phyloP scores from a whole-genome alignment of 441 rosid genomes.

The Adansonia grandidieri region DNA sequence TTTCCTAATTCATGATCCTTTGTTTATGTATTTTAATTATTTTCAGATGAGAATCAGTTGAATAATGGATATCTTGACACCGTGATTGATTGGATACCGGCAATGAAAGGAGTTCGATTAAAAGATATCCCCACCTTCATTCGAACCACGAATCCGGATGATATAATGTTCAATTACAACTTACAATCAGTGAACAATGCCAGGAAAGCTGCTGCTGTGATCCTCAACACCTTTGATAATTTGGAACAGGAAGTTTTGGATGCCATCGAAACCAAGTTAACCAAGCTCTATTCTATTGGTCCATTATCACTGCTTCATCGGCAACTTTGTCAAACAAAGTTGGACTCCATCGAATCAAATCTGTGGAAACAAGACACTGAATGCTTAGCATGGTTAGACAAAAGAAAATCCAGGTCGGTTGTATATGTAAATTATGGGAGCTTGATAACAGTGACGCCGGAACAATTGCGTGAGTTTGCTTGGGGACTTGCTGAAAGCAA shows the following conservation, averaged over 20 bases:
- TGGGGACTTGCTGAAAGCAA: slow-evolving; percentile 34
- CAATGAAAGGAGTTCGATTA: slow-evolving; percentile 28
- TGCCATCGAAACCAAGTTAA: slow-evolving; percentile 19
- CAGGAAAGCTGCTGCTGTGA: slow-evolving; percentile 24
- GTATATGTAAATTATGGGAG: slow-evolving; percentile 36
- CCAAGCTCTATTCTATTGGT: slow-evolving; percentile 28
- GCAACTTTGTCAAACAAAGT: background rate
- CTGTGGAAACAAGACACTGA: slow-evolving; percentile 32
- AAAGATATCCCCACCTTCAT: slow-evolving; percentile 31
- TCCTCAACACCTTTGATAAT: slow-evolving; percentile 37
- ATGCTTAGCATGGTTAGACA: slow-evolving; percentile 34
- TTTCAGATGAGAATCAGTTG: slow-evolving; percentile 29
- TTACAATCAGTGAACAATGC: slow-evolving; percentile 17
- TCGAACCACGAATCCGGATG: slow-evolving; percentile 26
- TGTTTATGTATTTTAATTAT: background rate
- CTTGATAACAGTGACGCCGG: slow-evolving; percentile 14
- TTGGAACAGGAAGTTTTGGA: slow-evolving; percentile 28
- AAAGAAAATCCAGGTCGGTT: slow-evolving; percentile 24
- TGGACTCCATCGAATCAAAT: slow-evolving; percentile 8
- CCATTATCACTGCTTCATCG: slow-evolving; percentile 23
- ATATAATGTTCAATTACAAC: slow-evolving; percentile 25
- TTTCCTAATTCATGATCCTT: background rate
- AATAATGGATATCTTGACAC: slow-evolving; percentile 34
- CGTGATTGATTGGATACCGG: slow-evolving; percentile 30
- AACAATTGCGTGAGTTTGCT: slow-evolving; percentile 31